A percentile compares a stretch with the other conserved stretches of the same genome.
phyloP scores from a whole-genome alignment of 2,329 filamentous ascomycete species.

The Colletotrichum tamarilloi region DNA sequence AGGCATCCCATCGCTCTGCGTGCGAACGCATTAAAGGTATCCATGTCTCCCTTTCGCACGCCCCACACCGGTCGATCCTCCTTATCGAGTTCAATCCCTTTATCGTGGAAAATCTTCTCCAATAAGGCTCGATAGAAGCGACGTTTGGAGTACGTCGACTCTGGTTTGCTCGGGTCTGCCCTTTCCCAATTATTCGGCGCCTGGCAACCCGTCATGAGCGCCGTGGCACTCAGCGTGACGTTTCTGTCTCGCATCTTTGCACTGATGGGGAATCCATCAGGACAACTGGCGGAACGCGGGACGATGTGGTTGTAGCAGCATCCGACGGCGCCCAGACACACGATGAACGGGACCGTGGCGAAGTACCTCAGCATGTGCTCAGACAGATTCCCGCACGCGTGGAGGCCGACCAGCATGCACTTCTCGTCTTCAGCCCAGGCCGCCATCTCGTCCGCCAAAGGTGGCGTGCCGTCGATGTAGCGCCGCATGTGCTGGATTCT shows the following conservation, averaged over 20 bases:
- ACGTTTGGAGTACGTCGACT: conserved; percentile 40
- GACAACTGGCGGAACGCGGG: conserved; percentile 47
- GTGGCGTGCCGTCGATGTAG: conserved; percentile 43
- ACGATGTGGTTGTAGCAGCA: conserved; percentile 49
- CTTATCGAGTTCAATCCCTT: conserved; percentile 33
- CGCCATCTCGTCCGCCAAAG: conserved; percentile 38
- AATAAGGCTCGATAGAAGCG: conserved; percentile 43
- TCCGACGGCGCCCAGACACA: conserved; percentile 42
- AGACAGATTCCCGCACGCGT: conserved; percentile 47
- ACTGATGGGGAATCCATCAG: conserved; percentile 52
- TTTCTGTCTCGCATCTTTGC: conserved; percentile 38
- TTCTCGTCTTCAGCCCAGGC: conserved; percentile 41
- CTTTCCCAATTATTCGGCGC: conserved; percentile 47
- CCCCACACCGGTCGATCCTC: conserved; percentile 43
- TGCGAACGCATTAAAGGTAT: conserved; percentile 41
- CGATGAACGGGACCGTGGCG: conserved; percentile 36
- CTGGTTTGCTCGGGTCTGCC: conserved; percentile 28
- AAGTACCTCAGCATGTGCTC: conserved; percentile 48
- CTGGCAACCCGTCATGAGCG: conserved; percentile 47
- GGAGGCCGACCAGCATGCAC: conserved; percentile 47
- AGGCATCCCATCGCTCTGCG: conserved; percentile 41
- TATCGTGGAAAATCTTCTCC: conserved; percentile 43
- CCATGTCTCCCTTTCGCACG: conserved; percentile 43
- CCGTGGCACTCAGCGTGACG: conserved; percentile 44
- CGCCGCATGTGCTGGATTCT: conserved; percentile 40